Conservation (phyloP, 768 basidiomycete species). For the Leccinum barrowsii region DNA sequence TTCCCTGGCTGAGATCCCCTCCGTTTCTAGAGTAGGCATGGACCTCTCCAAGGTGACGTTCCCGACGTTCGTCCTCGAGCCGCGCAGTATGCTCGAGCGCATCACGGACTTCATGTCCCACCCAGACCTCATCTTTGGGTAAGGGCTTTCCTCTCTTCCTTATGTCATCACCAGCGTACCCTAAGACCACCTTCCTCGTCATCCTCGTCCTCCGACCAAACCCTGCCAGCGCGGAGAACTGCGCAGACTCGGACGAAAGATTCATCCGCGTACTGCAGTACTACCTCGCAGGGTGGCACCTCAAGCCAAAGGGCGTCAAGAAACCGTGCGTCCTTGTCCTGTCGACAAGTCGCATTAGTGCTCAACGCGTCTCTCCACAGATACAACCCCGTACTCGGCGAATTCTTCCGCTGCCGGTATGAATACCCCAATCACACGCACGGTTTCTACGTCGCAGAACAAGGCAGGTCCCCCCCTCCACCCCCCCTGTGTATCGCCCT, state of each 20-base stretch:
- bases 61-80: constrained; percentile 94
- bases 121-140: constrained; percentile 96
- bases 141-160: constrained; percentile 32
- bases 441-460: constrained; percentile 95
- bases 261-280: constrained; percentile 90
- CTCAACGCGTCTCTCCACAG: constrained; percentile 36
- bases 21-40: constrained; percentile 77
- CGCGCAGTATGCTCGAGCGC: constrained; percentile 94
- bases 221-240: constrained; percentile 68
- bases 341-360: background rate
- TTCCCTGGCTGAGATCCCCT: constrained; percentile 10
- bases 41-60: constrained; percentile 93
- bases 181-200: constrained; percentile 17
- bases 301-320: constrained; percentile 99
- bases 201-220: constrained; percentile 2
- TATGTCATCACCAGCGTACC: constrained; percentile 15
- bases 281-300: constrained; percentile 99
- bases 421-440: constrained; percentile 89
- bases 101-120: constrained; percentile 99
- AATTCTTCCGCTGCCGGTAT: constrained; percentile 96
- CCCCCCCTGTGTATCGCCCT: background rate
- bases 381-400: constrained; percentile 96
- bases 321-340: constrained; percentile 69
- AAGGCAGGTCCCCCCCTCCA: constrained; percentile 51
- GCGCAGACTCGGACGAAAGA: constrained; percentile 80